phyloP scores from a whole-genome alignment of 2,329 filamentous ascomycete species.

The Fusarium chuoi region DNA sequence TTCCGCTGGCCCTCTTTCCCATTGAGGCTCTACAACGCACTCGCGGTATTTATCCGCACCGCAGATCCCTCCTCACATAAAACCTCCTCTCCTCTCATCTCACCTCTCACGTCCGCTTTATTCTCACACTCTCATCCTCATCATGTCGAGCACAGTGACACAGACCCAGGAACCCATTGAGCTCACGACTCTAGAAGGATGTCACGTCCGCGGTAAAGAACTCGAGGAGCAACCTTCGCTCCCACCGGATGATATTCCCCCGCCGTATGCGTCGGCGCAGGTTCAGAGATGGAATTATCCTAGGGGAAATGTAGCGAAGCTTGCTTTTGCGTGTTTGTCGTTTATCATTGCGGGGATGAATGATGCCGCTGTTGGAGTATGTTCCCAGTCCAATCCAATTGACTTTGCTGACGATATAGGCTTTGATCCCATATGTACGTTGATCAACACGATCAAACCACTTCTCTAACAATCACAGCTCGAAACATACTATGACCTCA shows the following conservation, averaged over 20 bases:
- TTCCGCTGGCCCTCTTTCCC: neutral
- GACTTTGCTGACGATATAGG: conserved; percentile 14
- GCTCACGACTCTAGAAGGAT: conserved; percentile 8
- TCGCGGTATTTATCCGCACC: neutral
- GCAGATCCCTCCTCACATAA: neutral
- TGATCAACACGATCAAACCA: fast-evolving
- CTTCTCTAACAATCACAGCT: conserved; percentile 52
- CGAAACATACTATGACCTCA: conserved; percentile 69
- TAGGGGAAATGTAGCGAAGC: conserved; percentile 45
- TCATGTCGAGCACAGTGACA: conserved; percentile 20
- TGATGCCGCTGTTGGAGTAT: conserved; percentile 69
- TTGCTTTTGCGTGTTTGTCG: conserved; percentile 62
- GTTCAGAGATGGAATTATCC: conserved; percentile 52
- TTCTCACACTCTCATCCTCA: neutral
- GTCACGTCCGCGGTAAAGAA: conserved; percentile 1
- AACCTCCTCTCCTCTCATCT: no score
- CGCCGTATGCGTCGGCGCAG: conserved; percentile 42
- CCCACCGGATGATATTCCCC: conserved; percentile 28
- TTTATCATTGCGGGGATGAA: conserved; percentile 72
- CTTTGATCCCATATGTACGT: conserved; percentile 41
- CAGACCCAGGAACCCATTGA: conserved; percentile 25
- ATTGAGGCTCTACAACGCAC: neutral
- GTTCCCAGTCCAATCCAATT: neutral
- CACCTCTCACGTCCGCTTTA: neutral
- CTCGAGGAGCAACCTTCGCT: neutral